Base-by-base conservation (phyloP, 2,329 filamentous ascomycete genomes). In the Fusarium pilosicola region DNA sequence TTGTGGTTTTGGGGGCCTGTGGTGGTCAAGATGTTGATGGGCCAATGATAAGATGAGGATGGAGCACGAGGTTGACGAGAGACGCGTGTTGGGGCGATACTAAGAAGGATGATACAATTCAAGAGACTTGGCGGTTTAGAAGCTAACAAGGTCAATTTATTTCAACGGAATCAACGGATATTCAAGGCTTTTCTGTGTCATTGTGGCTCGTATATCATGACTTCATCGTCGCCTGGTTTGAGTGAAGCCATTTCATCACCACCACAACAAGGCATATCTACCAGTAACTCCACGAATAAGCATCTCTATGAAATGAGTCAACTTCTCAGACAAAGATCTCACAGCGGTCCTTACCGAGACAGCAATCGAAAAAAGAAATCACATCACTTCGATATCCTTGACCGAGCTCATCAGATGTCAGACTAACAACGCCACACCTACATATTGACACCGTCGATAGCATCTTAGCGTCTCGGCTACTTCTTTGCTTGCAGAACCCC, bases 11-110 rank as follows among this genome's bases (percentile, higher is more conserved):
- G 54, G 42, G 60, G 62, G 65, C 18, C 39, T 56, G 56, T 64
- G n/a, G 44, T 56, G 45, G 55, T 55, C 24, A n/a, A 28, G 12
- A 38, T 26, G n/a, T 39, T 18, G 34, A 13, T 42, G 20, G n/a
- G 65, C 75, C 75, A 77, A 77, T 77, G 59, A 65, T 28, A 72
- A 20, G 1, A 34, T 58, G 24, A 63, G 60, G 56, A 57, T 72
- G 49, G 39, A 56, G 75, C 75, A 77, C 75, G 75, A 70, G 75
- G 75, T 51, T 62, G 36, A 26, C 12, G 30, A 61, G 65, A 73
- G 41, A 66, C 65, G 64, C 51, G 62, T 67, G 38, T 42, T 46
- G 18, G 57, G 65, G 48, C 46, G 32, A 68, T 46, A 13, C 26
- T 30, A 26, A 24, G 32, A 20, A 39, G 10, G 28, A 46, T 49